Conservation (phyloP, 192 early-diverging fungal genomes). For the Lobosporangium transversale region DNA sequence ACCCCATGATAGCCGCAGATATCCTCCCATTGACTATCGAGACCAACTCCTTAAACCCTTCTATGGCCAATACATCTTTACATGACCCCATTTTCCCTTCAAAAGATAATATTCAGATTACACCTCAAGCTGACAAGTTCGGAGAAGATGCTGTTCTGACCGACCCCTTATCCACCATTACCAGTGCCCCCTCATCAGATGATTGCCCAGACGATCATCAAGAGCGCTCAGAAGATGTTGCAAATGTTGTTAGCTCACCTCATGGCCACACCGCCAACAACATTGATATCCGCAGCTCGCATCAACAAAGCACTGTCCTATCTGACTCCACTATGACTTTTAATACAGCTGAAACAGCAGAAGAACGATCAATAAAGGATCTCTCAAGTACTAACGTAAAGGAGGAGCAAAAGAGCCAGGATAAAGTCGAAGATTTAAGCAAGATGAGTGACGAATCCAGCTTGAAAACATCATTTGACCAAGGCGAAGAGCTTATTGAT, state of each 20-base stretch:
- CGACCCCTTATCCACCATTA: slow-evolving; percentile 22
- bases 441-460: background rate
- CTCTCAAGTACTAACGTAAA: background rate
- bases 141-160: background rate
- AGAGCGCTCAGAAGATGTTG: slow-evolving; percentile 3
- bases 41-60: background rate
- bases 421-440: background rate
- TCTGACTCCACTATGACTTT: background rate
- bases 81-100: background rate
- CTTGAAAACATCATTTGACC: background rate
- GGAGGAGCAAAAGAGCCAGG: background rate
- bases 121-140: background rate
- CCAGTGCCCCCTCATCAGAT: slow-evolving; percentile 20
- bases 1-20: background rate
- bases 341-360: background rate
- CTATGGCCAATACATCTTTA: background rate
- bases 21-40: background rate
- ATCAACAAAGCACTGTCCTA: background rate
- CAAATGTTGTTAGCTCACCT: background rate
- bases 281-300: background rate
- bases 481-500: background rate
- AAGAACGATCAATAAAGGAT: background rate
- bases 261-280: background rate
- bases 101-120: background rate
- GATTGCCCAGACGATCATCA: slow-evolving; percentile 6